Conservation (phyloP, 2,329 filamentous ascomycete species). For the Hyphodiscus sp. region DNA sequence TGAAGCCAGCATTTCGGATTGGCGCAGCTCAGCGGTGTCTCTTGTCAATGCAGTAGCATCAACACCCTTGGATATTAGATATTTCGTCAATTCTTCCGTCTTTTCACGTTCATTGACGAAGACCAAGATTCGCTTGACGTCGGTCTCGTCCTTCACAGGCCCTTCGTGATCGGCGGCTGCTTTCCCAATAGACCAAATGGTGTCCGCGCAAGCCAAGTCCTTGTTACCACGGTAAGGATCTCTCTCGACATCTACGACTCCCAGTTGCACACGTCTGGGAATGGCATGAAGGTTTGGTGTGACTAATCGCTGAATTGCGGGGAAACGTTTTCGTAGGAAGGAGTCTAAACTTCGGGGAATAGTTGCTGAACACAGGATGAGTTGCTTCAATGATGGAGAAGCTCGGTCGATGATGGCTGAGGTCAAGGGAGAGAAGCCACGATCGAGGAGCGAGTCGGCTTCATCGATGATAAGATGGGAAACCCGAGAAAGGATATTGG, state of each 20-base stretch:
- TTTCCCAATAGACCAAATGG: slow-evolving; percentile 88
- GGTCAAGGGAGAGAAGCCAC: slow-evolving; percentile 81
- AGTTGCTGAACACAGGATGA: slow-evolving; percentile 92
- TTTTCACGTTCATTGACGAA: slow-evolving; percentile 96
- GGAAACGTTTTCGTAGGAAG: slow-evolving; percentile 75
- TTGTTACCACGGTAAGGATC: slow-evolving; percentile 95
- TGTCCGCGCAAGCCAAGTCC: slow-evolving; percentile 85
- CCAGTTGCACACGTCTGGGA: slow-evolving; percentile 86
- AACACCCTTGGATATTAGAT: slow-evolving; percentile 77
- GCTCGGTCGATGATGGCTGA: slow-evolving; percentile 75
- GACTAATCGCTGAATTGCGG: slow-evolving; percentile 76
- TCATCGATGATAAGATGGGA: slow-evolving; percentile 87
- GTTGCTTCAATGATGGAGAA: slow-evolving; percentile 72
- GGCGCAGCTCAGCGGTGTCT: slow-evolving; percentile 72
- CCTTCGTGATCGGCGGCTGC: slow-evolving; percentile 57
- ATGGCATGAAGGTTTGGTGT: slow-evolving; percentile 96
- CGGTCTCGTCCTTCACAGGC: slow-evolving; percentile 46
- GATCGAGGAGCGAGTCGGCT: slow-evolving; percentile 91
- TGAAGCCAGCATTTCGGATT: slow-evolving; percentile 66
- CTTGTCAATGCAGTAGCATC: slow-evolving; percentile 80
- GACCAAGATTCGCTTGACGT: slow-evolving; percentile 81
- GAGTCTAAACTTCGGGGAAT: slow-evolving; percentile 86
- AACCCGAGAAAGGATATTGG: slow-evolving; percentile 88
- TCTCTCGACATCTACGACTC: slow-evolving; percentile 84
- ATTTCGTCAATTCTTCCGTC: slow-evolving; percentile 72